Evolutionary conservation across 2,329 filamentous ascomycete genomes (phyloP).

Genomic region (Aureobasidium sp.): DNA sequence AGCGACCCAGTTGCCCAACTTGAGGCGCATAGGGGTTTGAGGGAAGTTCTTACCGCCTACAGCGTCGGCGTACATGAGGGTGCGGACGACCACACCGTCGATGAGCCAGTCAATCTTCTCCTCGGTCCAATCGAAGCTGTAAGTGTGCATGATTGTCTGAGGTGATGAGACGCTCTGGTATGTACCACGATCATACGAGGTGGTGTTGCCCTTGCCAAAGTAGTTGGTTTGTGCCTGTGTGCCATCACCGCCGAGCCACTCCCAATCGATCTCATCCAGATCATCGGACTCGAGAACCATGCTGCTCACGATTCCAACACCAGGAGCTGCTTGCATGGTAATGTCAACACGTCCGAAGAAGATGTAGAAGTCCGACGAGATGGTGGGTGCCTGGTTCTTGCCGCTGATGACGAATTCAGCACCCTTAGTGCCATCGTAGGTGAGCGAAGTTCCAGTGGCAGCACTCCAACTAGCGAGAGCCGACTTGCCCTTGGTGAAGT

Average conservation of each 20-base stretch:
- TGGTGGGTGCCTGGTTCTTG: conserved; percentile 66
- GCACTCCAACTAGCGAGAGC: conserved; percentile 50
- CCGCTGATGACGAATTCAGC: conserved; percentile 63
- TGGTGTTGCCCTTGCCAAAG: conserved; percentile 63
- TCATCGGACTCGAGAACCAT: conserved; percentile 77
- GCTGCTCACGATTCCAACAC: conserved; percentile 66
- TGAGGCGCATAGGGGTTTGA: conserved; percentile 67
- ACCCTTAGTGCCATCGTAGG: conserved; percentile 49
- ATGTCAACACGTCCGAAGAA: conserved; percentile 76
- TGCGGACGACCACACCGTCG: conserved; percentile 58
- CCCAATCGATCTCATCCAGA: conserved; percentile 82
- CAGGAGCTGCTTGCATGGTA: conserved; percentile 63
- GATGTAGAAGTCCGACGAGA: conserved; percentile 73
- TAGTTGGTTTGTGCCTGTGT: conserved; percentile 63
- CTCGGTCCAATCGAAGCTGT: conserved; percentile 60
- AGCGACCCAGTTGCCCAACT: conserved; percentile 38
- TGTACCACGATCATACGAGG: conserved; percentile 60
- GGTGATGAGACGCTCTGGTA: conserved; percentile 51
- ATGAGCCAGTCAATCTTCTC: conserved; percentile 55
- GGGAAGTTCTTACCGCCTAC: conserved; percentile 61
- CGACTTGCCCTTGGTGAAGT: conserved; percentile 49
- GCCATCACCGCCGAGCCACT: conserved; percentile 61
- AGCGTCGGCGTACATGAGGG: conserved; percentile 59
- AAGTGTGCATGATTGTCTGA: conserved; percentile 54
- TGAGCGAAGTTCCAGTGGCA: conserved; percentile 57